phyloP scores from a whole-genome alignment of 2,329 filamentous ascomycete genomes.

The Neobulgaria alba region DNA sequence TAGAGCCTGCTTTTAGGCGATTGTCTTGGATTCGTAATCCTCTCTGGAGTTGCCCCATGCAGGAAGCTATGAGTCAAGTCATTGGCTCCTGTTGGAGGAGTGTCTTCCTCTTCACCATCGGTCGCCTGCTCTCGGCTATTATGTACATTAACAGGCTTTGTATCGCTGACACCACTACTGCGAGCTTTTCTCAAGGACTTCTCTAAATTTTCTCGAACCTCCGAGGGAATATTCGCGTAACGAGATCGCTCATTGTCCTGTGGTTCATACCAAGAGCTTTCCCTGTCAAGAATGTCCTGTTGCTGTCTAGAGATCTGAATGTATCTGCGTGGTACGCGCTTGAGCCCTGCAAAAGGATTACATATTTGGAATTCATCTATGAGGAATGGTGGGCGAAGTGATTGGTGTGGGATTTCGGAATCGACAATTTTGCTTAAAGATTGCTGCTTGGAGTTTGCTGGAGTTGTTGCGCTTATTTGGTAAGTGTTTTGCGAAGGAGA shows the following conservation, averaged over 20 bases:
- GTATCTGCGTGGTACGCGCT: conserved; percentile 33
- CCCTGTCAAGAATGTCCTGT: conserved; percentile 36
- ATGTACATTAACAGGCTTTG: neutral
- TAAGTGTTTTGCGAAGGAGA: no score
- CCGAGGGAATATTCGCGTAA: conserved; percentile 27
- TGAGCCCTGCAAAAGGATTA: conserved; percentile 21
- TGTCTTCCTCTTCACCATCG: neutral
- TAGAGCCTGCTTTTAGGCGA: no score
- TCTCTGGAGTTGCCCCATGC: neutral
- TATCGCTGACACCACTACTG: neutral
- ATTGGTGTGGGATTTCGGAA: no score
- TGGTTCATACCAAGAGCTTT: conserved; percentile 32
- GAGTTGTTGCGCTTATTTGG: no score
- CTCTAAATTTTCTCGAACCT: conserved; percentile 20
- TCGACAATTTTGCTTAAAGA: no score
- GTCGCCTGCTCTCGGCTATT: neutral
- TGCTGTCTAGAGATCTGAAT: conserved; percentile 42
- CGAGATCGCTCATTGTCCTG: neutral
- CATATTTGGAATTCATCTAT: conserved; percentile 14
- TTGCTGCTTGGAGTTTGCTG: no score
- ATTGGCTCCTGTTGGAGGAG: neutral
- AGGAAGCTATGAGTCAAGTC: neutral
- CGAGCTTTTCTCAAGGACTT: conserved; percentile 4
- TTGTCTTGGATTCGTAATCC: neutral
- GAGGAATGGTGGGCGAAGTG: no score